phyloP scores from a whole-genome alignment of 805 yeast species.

The Torulaspora franciscae region DNA sequence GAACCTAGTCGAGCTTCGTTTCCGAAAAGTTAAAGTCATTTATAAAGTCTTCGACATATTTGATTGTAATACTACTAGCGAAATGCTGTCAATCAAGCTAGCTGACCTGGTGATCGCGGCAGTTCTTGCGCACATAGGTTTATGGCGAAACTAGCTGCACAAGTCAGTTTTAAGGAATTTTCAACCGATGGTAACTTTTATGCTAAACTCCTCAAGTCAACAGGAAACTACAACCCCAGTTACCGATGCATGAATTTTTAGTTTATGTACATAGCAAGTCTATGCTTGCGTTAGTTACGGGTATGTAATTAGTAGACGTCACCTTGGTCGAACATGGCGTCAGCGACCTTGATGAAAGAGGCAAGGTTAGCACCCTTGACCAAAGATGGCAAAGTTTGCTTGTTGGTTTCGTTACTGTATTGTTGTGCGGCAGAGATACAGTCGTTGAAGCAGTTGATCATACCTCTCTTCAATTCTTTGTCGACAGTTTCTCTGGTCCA shows the following conservation, averaged over 20 bases:
- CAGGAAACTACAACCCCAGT: too few relatives aligned
- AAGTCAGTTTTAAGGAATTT: too few relatives aligned
- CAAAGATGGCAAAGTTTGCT: constrained; percentile 78
- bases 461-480: constrained; percentile 80
- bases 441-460: constrained; percentile 88
- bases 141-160: too few relatives aligned
- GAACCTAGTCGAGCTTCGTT: too few relatives aligned
- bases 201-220: too few relatives aligned
- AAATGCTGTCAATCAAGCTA: too few relatives aligned
- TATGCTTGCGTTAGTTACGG: not conserved
- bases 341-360: constrained; percentile 97
- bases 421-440: constrained; percentile 83
- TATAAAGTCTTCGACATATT: too few relatives aligned
- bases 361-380: constrained; percentile 99
- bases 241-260: constrained; percentile 3
- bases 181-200: too few relatives aligned
- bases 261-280: constrained; percentile 2
- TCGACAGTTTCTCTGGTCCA: constrained; percentile 96
- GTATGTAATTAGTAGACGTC: constrained; percentile 43
- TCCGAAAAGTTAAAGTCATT: too few relatives aligned
- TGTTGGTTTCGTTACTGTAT: constrained; percentile 65
- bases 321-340: constrained; percentile 97
- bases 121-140: not conserved
- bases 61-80: too few relatives aligned
- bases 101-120: too few relatives aligned